These are phyloP conservation scores for Heterobasidion parviporum DNA, from an alignment of 1,284 basidiomycete genomes.

Conservation along the genomic window DNA sequence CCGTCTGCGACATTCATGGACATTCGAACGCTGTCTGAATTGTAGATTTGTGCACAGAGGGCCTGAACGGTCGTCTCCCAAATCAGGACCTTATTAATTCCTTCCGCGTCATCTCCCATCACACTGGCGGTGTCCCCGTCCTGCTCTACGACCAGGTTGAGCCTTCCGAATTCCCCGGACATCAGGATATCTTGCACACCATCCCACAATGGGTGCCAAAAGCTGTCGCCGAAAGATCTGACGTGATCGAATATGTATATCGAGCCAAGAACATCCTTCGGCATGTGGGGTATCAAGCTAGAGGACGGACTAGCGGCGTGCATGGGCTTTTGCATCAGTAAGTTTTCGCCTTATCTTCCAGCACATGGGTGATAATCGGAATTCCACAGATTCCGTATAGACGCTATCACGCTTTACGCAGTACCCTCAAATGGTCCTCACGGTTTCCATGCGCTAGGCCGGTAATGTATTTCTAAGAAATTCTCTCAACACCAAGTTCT, in stretches of 20 bases:
- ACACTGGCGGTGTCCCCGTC: conserved; percentile 66
- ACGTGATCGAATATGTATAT: conserved; percentile 43
- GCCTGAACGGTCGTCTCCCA: conserved; percentile 88
- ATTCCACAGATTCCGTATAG: conserved; percentile 75
- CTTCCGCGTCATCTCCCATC: conserved; percentile 64
- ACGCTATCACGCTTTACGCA: conserved; percentile 88
- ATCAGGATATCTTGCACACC: conserved; percentile 19
- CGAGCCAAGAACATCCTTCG: conserved; percentile 55
- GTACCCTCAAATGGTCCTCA: conserved; percentile 87
- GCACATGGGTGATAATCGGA: conserved; percentile 1
- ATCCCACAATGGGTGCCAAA: conserved; percentile 40
- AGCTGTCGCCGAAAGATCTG: conserved; percentile 30
- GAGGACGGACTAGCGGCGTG: conserved; percentile 66
- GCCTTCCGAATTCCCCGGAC: conserved; percentile 29
- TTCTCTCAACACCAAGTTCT: background rate
- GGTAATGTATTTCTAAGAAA: conserved; percentile 34
- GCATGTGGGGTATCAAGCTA: conserved; percentile 62
- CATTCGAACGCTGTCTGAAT: background rate
- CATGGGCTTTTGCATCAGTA: conserved; percentile 76
- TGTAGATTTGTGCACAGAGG: conserved; percentile 49
- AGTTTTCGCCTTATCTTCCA: conserved; percentile 12
- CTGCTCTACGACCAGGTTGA: conserved; percentile 73
- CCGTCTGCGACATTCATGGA: conserved; percentile 15
- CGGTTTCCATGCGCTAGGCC: conserved; percentile 89
- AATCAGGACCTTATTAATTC: conserved; percentile 95